Conservation (phyloP, 2,329 filamentous ascomycete genomes). For the Huntiella moniliformis region DNA sequence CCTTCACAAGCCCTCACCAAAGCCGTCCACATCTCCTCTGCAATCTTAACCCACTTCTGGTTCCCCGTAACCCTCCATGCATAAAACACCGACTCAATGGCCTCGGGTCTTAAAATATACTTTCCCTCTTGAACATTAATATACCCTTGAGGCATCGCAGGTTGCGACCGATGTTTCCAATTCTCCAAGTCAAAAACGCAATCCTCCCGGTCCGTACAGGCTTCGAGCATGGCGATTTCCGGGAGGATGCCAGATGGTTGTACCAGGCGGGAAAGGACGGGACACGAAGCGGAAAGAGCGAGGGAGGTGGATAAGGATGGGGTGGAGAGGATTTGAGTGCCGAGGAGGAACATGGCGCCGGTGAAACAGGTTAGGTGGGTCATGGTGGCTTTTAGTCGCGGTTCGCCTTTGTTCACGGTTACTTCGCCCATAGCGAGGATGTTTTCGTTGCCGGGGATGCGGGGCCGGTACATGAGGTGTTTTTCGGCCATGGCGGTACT, state of each 20-base stretch:
- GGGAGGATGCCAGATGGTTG: conserved; percentile 41
- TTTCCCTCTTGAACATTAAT: conserved; percentile 32
- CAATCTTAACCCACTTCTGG: conserved; percentile 43
- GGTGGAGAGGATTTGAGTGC: conserved; percentile 35
- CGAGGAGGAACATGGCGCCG: conserved; percentile 46
- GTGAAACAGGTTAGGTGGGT: conserved; percentile 47
- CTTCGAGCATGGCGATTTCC: conserved; percentile 34
- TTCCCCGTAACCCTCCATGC: conserved; percentile 59
- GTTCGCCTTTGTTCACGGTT: conserved; percentile 12
- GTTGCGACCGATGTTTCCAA: conserved; percentile 18
- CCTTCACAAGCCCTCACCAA: conserved; percentile 43
- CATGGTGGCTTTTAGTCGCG: conserved; percentile 16
- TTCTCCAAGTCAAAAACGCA: conserved; percentile 18
- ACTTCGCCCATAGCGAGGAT: conserved; percentile 44
- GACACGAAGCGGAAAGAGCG: conserved; percentile 40
- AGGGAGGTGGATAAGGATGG: conserved; percentile 20
- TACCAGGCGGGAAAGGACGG: conserved; percentile 41
- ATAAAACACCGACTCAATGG: conserved; percentile 64
- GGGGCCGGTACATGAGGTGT: conserved; percentile 48
- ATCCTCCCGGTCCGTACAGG: conserved; percentile 18
- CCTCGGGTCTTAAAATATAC: conserved; percentile 56
- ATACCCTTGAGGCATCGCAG: conserved; percentile 32
- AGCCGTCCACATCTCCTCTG: conserved; percentile 55
- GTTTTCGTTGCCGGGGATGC: conserved; percentile 37
- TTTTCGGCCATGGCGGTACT: conserved; percentile 39